Conservation (phyloP, 225 moss, liverwort and hornwort genomes). For the Thuidium tamariscinum region DNA sequence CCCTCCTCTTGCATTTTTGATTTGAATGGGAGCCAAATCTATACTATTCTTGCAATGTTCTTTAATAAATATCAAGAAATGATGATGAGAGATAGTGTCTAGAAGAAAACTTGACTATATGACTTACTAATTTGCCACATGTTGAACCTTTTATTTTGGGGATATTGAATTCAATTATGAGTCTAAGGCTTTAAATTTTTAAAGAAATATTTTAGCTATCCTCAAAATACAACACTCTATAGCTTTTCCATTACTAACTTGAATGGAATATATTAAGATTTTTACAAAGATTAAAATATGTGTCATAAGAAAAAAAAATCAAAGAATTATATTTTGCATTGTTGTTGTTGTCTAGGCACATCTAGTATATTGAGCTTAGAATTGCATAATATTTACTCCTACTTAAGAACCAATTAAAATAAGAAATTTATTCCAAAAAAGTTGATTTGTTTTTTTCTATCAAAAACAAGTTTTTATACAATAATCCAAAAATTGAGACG, state of each 20-base stretch:
- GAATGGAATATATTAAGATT: not conserved
- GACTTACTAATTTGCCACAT: too few species aligned
- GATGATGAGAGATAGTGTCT: too few species aligned
- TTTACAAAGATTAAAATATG: not conserved
- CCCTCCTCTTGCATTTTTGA: too few species aligned
- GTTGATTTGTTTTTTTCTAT: not conserved
- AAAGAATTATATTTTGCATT: not conserved
- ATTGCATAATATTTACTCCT: not conserved
- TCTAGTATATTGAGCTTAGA: not conserved
- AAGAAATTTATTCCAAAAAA: rapidly evolving
- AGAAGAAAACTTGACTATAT: too few species aligned
- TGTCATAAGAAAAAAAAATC: not conserved
- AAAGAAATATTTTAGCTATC: rapidly evolving
- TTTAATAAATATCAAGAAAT: too few species aligned
- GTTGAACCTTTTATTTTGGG: not conserved
- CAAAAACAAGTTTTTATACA: rapidly evolving
- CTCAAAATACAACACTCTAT: not conserved
- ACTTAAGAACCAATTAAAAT: not conserved
- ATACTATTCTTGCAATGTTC: too few species aligned
- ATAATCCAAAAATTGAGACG: not conserved
- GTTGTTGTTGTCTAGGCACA: rapidly evolving
- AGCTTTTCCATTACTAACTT: not conserved
- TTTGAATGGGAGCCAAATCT: too few species aligned
- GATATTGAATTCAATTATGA: not conserved
- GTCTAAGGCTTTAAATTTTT: not conserved